A percentile compares a stretch with the other conserved stretches of the same genome.
Conservation (phyloP, 2,329 filamentous ascomycete genomes). For the Fusarium chaquense region DNA sequence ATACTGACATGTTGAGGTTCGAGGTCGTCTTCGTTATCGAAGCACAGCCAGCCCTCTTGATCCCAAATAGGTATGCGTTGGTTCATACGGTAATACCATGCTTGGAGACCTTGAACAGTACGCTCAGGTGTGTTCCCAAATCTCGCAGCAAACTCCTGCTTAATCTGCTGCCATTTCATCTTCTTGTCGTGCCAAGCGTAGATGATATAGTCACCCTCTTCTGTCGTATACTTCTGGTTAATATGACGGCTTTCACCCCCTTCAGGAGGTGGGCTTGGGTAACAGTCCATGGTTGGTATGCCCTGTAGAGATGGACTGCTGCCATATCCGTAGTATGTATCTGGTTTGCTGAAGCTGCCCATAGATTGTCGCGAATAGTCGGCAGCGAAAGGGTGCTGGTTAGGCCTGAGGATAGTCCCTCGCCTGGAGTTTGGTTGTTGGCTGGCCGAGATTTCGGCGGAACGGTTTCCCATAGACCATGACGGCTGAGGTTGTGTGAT, state of each 20-base stretch:
- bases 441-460: slow-evolving; percentile 17
- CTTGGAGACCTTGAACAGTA: slow-evolving; percentile 57
- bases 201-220: slow-evolving; percentile 59
- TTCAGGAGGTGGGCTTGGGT: slow-evolving; percentile 54
- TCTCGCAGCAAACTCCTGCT: slow-evolving; percentile 55
- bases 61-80: slow-evolving; percentile 57
- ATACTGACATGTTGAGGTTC: slow-evolving; percentile 54
- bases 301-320: slow-evolving; percentile 44
- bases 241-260: slow-evolving; percentile 55
- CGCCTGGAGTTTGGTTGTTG: slow-evolving; percentile 28
- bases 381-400: slow-evolving; percentile 35
- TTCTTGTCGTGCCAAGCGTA: slow-evolving; percentile 60
- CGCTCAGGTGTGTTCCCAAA: slow-evolving; percentile 55
- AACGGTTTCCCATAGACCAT: slow-evolving; percentile 31
- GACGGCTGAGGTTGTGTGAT: slow-evolving; percentile 24
- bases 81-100: slow-evolving; percentile 60
- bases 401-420: slow-evolving; percentile 30
- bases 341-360: slow-evolving; percentile 35
- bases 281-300: slow-evolving; percentile 45
- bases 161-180: slow-evolving; percentile 57
- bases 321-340: slow-evolving; percentile 42
- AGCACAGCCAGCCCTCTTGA: slow-evolving; percentile 56
- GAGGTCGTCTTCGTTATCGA: slow-evolving; percentile 55
- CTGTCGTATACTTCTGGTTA: slow-evolving; percentile 59
- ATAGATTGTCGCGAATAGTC: slow-evolving; percentile 38